A percentile compares a stretch with the other conserved stretches of the same genome.
These are phyloP conservation scores for Colletotrichum melonis DNA, from an alignment of 2,329 filamentous ascomycete species.

Conservation along the genomic window DNA sequence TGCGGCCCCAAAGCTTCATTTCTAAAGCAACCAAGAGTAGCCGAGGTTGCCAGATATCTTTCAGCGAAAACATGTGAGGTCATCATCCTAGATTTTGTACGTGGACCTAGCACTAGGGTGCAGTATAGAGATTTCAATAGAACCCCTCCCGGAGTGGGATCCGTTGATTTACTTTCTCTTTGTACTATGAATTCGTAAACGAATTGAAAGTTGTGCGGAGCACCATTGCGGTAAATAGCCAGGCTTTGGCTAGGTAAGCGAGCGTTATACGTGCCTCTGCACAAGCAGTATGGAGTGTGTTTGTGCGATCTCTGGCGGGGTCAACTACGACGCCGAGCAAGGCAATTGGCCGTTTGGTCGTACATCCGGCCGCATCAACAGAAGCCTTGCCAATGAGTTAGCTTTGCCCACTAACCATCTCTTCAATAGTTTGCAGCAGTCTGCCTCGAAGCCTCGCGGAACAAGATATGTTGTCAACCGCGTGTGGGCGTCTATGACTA, in stretches of 20 bases:
- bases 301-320: slow-evolving; percentile 8
- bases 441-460: slow-evolving; percentile 4
- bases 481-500: not conserved
- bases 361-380: not conserved
- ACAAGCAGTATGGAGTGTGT: slow-evolving; percentile 1
- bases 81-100: not conserved
- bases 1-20: not conserved
- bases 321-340: not conserved
- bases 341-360: not conserved
- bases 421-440: not conserved
- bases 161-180: not conserved
- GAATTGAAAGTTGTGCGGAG: not conserved
- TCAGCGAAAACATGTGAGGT: not conserved
- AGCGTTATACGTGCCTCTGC: slow-evolving; percentile 12
- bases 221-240: not conserved
- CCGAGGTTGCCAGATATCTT: not conserved
- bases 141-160: not conserved
- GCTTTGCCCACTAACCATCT: slow-evolving; percentile 5
- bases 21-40: not conserved
- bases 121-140: not conserved
- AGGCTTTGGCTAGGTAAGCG: slow-evolving; percentile 20
- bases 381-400: not conserved
- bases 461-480: slow-evolving; percentile 19
- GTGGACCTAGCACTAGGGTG: not conserved
- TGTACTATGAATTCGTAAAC: not conserved